Evolutionary conservation across 2,329 filamentous ascomycete genomes (phyloP), one percentile per base, ranked within the genome.

Genomic region (Microascus cirrosus): DNA sequence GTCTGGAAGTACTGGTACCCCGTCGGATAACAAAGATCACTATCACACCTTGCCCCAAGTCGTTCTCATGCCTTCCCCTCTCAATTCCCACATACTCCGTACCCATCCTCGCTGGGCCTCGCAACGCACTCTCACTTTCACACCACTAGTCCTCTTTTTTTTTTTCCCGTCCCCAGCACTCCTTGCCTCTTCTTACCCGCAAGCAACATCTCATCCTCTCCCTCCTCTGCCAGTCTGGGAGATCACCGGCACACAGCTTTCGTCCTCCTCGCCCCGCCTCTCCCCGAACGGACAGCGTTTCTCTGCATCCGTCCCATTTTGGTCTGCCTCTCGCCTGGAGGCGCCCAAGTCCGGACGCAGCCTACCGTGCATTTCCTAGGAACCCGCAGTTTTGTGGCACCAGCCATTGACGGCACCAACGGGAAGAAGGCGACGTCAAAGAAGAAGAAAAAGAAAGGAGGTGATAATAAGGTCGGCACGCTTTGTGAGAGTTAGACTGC

Each of bases 371-470:
- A 35, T 39, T 35, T 8, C 25, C 54, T 20, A 56, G 36, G 54
- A 56, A 48, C 50, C 42, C 51, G 28, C 55, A 51, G 28, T 32
- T 51, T 25, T 50, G 55, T 56, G 50, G 42, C n/a, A 56, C 55
- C 45, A 56, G 28, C 42, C 34, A 18, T 24, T 36, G 13, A 48
- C 22, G 45, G 36, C 22, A 48, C 18, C n/a, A 51, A 35, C 18
- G 36, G 20, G 20, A 34, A 50, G 42, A 51, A 56, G 12, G 11
- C 39, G 10, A 28, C 28, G 39, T 12, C 13, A 50, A 11, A 42
- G 15, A 24, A 24, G 11, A 42, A 22, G 28, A 8, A 32, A 8
- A 32, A 32, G 28, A 45, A 24, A 50, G 15, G 25, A 42, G 36
- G 42, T 34, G 42, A 55, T 39, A 45, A 32, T 18, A 34, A 51